Percentiles rank a stretch among this genome's conserved stretches.
These are phyloP conservation scores for Pleurotus salmoneostramineus DNA, from an alignment of 768 basidiomycete genomes.

Conservation along the genomic window DNA sequence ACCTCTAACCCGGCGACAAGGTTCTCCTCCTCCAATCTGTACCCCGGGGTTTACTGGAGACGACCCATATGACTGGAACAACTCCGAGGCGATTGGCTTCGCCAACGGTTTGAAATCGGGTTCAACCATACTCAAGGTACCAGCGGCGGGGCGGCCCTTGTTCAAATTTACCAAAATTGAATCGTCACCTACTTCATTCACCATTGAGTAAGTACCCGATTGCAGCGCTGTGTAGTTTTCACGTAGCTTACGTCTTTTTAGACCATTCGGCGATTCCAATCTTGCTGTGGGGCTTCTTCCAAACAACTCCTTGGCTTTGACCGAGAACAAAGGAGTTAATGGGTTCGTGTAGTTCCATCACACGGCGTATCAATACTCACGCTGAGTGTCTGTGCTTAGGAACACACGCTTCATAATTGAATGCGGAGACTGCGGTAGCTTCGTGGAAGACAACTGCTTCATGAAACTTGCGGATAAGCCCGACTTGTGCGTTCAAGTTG, in stretches of 20 bases:
- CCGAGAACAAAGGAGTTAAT: not conserved
- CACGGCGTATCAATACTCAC: not conserved
- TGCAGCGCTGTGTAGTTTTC: not conserved
- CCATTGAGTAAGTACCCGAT: not conserved
- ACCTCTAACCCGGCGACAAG: not conserved
- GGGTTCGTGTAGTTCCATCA: not conserved
- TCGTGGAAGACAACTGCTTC: conserved; percentile 4
- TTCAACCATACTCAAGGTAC: not conserved
- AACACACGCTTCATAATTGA: conserved; percentile 5
- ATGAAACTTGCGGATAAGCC: conserved; percentile 5
- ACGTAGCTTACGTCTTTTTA: not conserved
- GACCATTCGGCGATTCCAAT: not conserved
- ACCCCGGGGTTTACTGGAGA: not conserved
- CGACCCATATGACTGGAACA: conserved; percentile 4
- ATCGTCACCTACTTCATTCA: not conserved
- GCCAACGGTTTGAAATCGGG: not conserved
- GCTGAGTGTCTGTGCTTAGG: not conserved
- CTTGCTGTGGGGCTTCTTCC: not conserved
- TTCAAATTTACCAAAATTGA: not conserved
- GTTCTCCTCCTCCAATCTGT: not conserved
- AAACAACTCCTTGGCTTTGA: not conserved
- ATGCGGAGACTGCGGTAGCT: conserved; percentile 3
- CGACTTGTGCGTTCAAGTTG: conserved; percentile 2
- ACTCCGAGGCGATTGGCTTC: not conserved
- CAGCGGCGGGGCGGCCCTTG: not conserved